phyloP scores from a whole-genome alignment of 495 filamentous ascomycete species.

The Tuber umbilicatum region DNA sequence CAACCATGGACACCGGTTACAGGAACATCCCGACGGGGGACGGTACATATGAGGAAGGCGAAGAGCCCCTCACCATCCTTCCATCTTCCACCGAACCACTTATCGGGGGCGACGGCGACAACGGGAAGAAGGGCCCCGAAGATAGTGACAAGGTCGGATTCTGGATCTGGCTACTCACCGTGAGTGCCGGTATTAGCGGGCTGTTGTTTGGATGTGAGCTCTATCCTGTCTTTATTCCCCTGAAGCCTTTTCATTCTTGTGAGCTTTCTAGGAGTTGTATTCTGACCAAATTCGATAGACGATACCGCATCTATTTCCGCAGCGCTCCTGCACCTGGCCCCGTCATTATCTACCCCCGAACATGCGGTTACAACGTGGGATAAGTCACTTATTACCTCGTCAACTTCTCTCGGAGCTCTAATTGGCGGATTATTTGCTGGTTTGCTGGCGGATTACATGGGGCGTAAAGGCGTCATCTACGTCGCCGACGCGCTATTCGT shows the following conservation, averaged over 20 bases:
- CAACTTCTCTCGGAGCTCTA: slow-evolving; percentile 72
- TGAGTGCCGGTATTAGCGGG: slow-evolving; percentile 76
- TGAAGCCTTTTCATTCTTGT: not conserved
- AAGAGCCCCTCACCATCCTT: not conserved
- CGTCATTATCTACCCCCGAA: slow-evolving; percentile 56
- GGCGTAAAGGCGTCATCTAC: slow-evolving; percentile 70
- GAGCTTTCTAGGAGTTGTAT: not conserved
- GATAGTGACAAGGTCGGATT: slow-evolving; percentile 21
- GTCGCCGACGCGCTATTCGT: slow-evolving; percentile 72
- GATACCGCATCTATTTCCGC: slow-evolving; percentile 86
- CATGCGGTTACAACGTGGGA: slow-evolving; percentile 36
- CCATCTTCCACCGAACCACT: not conserved
- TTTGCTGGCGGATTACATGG: slow-evolving; percentile 63
- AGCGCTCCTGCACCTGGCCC: slow-evolving; percentile 70
- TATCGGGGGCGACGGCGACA: not conserved
- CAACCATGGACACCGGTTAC: not conserved
- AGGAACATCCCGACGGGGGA: not conserved
- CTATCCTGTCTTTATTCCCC: slow-evolving; percentile 8
- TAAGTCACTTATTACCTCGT: slow-evolving; percentile 76
- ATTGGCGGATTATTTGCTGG: slow-evolving; percentile 70
- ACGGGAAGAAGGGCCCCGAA: slow-evolving; percentile 12
- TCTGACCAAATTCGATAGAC: slow-evolving; percentile 46
- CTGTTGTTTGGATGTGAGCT: slow-evolving; percentile 81
- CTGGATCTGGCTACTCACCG: slow-evolving; percentile 64
- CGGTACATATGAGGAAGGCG: not conserved